Conservation (phyloP, 2,329 filamentous ascomycete species). For the Claviceps purpurea region DNA sequence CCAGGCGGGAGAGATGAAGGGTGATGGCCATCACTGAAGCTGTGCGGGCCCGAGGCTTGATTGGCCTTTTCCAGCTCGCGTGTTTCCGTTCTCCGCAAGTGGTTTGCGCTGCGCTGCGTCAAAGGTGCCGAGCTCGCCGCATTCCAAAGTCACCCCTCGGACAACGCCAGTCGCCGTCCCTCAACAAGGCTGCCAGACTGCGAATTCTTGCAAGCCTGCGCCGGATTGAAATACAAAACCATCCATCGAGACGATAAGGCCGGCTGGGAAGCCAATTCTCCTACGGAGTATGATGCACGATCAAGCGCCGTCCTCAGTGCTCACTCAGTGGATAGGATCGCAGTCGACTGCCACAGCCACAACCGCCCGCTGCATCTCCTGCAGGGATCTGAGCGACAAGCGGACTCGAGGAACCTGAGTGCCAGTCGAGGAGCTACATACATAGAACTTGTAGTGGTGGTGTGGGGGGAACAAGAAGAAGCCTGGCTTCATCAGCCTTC, state of each 20-base stretch:
- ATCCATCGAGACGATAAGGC: not conserved
- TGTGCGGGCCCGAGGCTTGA: not conserved
- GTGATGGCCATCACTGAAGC: no score
- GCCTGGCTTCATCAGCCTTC: not conserved
- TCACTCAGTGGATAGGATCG: not conserved
- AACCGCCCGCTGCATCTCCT: constrained; percentile 9
- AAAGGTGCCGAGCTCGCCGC: constrained; percentile 8
- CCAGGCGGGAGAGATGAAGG: no score
- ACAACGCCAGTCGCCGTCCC: not conserved
- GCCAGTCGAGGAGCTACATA: not conserved
- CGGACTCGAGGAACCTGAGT: constrained; percentile 1
- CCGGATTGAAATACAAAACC: not conserved
- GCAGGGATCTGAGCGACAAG: constrained; percentile 12
- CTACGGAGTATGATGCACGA: not conserved
- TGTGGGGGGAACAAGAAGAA: constrained; percentile 4
- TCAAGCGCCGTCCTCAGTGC: not conserved
- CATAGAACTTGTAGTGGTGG: not conserved
- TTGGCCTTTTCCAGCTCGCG: not conserved
- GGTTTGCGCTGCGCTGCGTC: constrained; percentile 1
- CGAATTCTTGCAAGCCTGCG: no score
- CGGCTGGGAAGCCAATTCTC: not conserved
- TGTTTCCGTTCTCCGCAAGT: not conserved
- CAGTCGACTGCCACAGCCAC: not conserved
- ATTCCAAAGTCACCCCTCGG: not conserved
- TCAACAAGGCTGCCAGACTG: no score